A percentile compares a stretch with the other conserved stretches of the same genome.
Conservation (phyloP, 306 rosid genomes). For the Mucuna pruriens region DNA sequence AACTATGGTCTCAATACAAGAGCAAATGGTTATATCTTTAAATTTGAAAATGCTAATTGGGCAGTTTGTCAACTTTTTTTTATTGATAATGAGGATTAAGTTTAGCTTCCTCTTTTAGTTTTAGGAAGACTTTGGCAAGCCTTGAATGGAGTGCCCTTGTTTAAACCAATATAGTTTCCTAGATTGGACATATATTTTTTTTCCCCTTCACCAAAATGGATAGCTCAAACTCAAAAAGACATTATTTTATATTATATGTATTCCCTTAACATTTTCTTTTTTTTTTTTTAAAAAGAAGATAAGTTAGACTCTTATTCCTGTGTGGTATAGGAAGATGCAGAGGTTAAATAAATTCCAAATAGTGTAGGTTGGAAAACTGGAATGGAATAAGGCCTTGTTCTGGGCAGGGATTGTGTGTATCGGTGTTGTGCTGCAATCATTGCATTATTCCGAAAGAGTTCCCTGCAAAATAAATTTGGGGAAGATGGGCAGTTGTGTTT, state of each 20-base stretch:
- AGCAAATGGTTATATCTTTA: constrained; percentile 3
- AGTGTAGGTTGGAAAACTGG: constrained; percentile 24
- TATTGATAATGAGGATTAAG: constrained; percentile 18
- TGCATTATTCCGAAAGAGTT: constrained; percentile 63
- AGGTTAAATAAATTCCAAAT: constrained; percentile 26
- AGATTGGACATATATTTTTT: neutral
- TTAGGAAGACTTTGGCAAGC: neutral
- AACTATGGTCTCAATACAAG: neutral
- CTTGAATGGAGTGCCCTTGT: neutral
- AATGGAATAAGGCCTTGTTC: constrained; percentile 25
- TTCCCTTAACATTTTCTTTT: neutral
- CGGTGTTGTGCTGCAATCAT: constrained; percentile 48
- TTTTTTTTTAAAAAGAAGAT: neutral
- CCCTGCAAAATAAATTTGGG: constrained; percentile 56
- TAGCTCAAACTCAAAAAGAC: neutral
- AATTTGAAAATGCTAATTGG: neutral
- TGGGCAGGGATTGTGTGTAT: constrained; percentile 68
- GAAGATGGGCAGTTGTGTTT: constrained; percentile 69
- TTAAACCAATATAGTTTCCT: neutral
- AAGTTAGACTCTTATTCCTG: neutral
- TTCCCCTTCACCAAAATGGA: neutral
- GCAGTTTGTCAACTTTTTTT: neutral
- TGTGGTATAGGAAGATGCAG: neutral
- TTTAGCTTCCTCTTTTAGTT: neutral
- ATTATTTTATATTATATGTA: neutral